phyloP scores from a whole-genome alignment of 768 basidiomycete genomes.

The Myochromella boudieri region DNA sequence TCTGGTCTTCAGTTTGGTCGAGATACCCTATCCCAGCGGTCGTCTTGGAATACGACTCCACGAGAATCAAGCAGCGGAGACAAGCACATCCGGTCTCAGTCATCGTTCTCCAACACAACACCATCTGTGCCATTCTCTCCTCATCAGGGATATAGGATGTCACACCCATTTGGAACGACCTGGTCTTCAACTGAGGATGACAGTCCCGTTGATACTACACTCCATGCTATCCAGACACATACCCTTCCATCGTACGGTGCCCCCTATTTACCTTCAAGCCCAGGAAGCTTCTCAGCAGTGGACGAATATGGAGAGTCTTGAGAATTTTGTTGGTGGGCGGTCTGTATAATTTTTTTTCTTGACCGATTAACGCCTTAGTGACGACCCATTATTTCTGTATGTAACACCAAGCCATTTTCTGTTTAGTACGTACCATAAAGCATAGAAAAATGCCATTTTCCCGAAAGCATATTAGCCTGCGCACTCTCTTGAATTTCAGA shows the following conservation, averaged over 20 bases:
- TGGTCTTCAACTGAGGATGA: conserved; percentile 36
- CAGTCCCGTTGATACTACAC: conserved; percentile 32
- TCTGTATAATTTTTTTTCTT: too few species aligned
- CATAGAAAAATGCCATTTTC: too few species aligned
- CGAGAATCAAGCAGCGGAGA: conserved; percentile 31
- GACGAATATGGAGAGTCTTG: conserved; percentile 43
- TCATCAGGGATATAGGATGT: conserved; percentile 33
- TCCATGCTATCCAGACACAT: conserved; percentile 27
- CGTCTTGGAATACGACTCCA: conserved; percentile 39
- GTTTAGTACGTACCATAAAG: too few species aligned
- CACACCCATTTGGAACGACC: conserved; percentile 37
- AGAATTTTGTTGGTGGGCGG: background rate
- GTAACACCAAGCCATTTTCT: too few species aligned
- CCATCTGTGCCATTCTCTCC: conserved; percentile 35
- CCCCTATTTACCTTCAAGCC: conserved; percentile 35
- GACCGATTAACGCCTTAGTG: background rate
- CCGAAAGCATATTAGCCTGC: too few species aligned
- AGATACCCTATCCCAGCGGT: conserved; percentile 33
- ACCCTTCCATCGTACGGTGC: conserved; percentile 12
- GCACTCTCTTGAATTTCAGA: background rate
- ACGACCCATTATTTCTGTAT: too few species aligned
- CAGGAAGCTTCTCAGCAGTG: conserved; percentile 42
- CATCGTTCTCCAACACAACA: conserved; percentile 33
- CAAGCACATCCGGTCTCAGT: conserved; percentile 32
- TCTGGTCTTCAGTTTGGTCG: conserved; percentile 25